Evolutionary conservation across 2,329 filamentous ascomycete genomes (phyloP).

Genomic region (Diplodia scrobiculata): DNA sequence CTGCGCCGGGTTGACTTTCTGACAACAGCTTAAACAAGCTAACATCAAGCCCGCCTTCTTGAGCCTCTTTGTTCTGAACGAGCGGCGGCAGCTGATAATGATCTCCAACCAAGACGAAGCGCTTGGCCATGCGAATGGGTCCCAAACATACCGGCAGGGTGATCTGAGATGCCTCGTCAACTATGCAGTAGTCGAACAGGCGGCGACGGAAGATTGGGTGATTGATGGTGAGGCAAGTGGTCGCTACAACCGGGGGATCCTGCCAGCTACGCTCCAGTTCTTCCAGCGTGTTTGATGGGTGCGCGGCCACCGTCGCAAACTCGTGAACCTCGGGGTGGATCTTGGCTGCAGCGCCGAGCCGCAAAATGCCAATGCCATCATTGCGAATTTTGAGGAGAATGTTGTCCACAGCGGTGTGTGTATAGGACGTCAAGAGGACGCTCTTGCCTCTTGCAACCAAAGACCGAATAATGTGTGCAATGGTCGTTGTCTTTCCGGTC

Average conservation of each 20-base stretch:
- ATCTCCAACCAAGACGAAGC: constrained; percentile 93
- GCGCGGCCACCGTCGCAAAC: constrained; percentile 77
- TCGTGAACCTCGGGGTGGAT: constrained; percentile 84
- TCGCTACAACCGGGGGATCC: constrained; percentile 84
- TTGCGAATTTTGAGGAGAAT: constrained; percentile 88
- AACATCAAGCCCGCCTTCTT: constrained; percentile 82
- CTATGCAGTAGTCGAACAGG: constrained; percentile 95
- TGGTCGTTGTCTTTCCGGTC: constrained; percentile 97
- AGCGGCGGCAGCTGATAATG: constrained; percentile 94
- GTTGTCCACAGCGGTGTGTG: constrained; percentile 96
- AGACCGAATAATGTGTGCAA: constrained; percentile 93
- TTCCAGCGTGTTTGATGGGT: constrained; percentile 74
- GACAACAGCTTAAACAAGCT: constrained; percentile 93
- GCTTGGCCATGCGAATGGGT: constrained; percentile 87
- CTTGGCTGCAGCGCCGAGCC: constrained; percentile 82
- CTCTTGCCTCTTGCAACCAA: constrained; percentile 87
- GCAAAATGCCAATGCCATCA: constrained; percentile 75
- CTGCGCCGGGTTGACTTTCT: constrained; percentile 80
- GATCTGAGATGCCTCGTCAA: constrained; percentile 97
- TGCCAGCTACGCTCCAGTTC: constrained; percentile 84
- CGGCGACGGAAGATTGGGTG: constrained; percentile 86
- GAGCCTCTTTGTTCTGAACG: constrained; percentile 87
- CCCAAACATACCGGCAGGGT: constrained; percentile 92
- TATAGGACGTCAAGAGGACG: constrained; percentile 91
- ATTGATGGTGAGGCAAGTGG: constrained; percentile 89